phyloP scores from a whole-genome alignment of 148 eudicot genomes.

The Rhododendron simsii region DNA sequence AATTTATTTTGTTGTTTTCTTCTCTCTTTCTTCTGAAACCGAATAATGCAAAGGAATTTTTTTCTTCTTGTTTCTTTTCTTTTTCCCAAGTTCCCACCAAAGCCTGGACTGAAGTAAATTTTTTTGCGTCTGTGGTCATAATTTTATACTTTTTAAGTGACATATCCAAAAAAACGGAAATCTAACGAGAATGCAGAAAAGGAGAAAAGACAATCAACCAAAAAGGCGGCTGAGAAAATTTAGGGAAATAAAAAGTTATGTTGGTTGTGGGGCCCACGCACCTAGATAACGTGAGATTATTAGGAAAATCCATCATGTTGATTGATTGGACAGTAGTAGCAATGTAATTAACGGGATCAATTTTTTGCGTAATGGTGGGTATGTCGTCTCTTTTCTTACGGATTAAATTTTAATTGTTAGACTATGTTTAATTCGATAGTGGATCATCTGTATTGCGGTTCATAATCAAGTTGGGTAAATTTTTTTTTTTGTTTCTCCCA shows the following conservation, averaged over 20 bases:
- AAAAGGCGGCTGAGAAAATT: neutral
- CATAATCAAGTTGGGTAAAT: too few species aligned
- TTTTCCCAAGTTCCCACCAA: neutral
- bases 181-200: neutral
- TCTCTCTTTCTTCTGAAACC: neutral
- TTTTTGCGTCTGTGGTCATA: neutral
- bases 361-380: neutral
- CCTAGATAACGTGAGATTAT: neutral
- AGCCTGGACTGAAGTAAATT: too few species aligned
- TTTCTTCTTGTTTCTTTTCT: too few species aligned
- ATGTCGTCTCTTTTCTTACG: too few species aligned
- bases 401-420: too few species aligned
- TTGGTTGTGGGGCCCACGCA: neutral
- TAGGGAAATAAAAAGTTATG: neutral
- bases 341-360: neutral
- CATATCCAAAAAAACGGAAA: neutral
- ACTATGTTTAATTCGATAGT: too few species aligned
- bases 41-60: too few species aligned
- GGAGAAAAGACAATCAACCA: neutral
- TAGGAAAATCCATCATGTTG: neutral
- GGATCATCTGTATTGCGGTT: too few species aligned
- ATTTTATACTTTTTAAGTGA: neutral
- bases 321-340: neutral
- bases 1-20: neutral
- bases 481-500: too few species aligned